phyloP scores from a whole-genome alignment of 805 yeast genomes.

The Teunomyces stri region DNA sequence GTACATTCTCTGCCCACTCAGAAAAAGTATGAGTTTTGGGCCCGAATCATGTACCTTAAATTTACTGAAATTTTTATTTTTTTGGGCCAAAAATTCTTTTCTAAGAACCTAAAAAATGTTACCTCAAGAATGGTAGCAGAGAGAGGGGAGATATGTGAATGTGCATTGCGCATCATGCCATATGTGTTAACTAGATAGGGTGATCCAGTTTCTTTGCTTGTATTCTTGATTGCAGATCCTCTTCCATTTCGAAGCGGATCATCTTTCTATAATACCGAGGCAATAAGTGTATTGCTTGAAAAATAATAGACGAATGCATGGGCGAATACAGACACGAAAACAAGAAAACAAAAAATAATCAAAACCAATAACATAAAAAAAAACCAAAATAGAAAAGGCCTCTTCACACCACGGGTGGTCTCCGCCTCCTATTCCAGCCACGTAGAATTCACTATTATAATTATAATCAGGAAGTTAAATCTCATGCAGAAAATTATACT shows the following conservation, averaged over 20 bases:
- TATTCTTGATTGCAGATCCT: not conserved
- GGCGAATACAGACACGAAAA: not conserved
- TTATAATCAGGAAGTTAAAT: conserved; percentile 1
- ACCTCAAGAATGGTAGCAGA: not conserved
- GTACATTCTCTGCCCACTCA: conserved; percentile 1
- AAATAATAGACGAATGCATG: not conserved
- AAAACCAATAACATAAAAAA: not conserved
- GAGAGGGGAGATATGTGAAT: not conserved
- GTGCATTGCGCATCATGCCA: not conserved
- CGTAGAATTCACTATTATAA: not conserved
- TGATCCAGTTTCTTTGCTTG: not conserved
- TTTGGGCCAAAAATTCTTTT: not conserved
- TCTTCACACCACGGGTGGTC: not conserved
- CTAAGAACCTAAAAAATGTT: not conserved
- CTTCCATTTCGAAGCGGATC: not conserved
- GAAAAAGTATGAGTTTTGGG: not conserved
- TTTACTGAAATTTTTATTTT: not conserved
- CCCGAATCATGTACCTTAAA: not conserved
- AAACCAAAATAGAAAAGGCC: not conserved
- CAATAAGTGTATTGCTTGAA: not conserved
- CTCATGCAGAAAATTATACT: conserved; percentile 2
- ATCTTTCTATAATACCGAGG: not conserved
- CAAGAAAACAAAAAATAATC: not conserved
- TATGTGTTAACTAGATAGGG: not conserved
- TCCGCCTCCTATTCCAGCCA: conserved; percentile 2